Percentiles rank a stretch among this genome's conserved stretches.
These are phyloP conservation scores for Fusarium pseudonygamai DNA, from an alignment of 2,329 filamentous ascomycete genomes.

Conservation along the genomic window DNA sequence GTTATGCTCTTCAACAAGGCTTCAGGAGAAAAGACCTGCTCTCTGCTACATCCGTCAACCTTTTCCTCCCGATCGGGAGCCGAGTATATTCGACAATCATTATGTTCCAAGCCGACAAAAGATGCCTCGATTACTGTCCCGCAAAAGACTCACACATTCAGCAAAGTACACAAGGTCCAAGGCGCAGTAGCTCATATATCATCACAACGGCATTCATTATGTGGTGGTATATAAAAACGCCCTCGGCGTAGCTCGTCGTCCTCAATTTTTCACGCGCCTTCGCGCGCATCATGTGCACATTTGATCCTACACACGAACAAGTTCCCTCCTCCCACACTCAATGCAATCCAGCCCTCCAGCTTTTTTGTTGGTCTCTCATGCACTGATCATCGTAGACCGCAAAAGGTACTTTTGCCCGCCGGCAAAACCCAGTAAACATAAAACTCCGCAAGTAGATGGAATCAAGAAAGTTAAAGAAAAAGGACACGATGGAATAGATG, in stretches of 20 bases:
- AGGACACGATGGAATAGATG: constrained; percentile 27
- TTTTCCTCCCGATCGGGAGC: accelerated
- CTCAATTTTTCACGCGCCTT: neutral
- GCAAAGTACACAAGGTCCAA: neutral
- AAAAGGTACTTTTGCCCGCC: constrained; percentile 22
- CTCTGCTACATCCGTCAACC: neutral
- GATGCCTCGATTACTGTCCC: neutral
- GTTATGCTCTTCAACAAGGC: neutral
- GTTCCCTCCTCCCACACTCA: constrained; percentile 3
- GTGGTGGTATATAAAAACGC: constrained; percentile 34
- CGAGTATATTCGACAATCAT: neutral
- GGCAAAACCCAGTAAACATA: constrained; percentile 14
- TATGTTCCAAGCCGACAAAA: neutral
- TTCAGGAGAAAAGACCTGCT: neutral
- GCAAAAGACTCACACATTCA: no score
- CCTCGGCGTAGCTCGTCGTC: constrained; percentile 11
- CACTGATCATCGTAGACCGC: constrained; percentile 21
- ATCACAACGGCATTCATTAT: constrained; percentile 31
- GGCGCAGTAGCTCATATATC: neutral
- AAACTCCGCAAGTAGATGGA: constrained; percentile 29
- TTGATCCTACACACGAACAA: constrained; percentile 11
- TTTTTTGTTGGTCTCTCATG: constrained; percentile 23
- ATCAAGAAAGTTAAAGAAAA: constrained; percentile 17
- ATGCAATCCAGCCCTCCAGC: constrained; percentile 17
- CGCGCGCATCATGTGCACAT: constrained; percentile 9